These are phyloP conservation scores for Lactarius evosmus DNA, from an alignment of 768 basidiomycete species.

Conservation along the genomic window DNA sequence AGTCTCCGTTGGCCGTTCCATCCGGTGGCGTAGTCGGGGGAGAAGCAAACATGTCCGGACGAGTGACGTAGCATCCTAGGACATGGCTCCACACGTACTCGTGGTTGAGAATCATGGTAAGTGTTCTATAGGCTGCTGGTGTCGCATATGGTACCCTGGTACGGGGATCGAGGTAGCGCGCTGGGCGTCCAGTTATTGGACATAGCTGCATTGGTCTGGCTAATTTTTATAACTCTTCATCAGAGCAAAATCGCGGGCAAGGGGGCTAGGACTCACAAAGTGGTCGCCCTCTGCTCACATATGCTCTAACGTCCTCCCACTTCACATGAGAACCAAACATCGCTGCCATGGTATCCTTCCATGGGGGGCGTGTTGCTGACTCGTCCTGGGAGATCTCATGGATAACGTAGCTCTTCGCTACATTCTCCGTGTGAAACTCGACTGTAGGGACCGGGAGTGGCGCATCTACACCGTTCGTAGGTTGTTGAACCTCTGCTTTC, in stretches of 20 bases:
- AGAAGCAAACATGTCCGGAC: neutral
- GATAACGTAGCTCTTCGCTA: constrained; percentile 67
- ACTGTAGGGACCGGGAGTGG: neutral
- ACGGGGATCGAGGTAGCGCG: constrained; percentile 76
- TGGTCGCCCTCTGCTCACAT: constrained; percentile 61
- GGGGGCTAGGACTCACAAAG: constrained; percentile 43
- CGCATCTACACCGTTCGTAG: neutral
- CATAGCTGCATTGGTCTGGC: constrained; percentile 67
- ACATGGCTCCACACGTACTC: constrained; percentile 62
- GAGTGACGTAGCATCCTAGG: constrained; percentile 44
- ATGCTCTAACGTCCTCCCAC: constrained; percentile 73
- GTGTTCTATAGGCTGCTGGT: constrained; percentile 56
- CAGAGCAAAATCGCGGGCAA: constrained; percentile 8
- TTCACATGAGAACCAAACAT: constrained; percentile 83
- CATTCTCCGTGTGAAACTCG: constrained; percentile 40
- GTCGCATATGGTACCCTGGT: constrained; percentile 80
- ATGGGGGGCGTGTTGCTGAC: constrained; percentile 49
- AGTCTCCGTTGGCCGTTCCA: neutral
- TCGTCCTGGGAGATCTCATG: constrained; percentile 56
- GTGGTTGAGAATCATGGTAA: constrained; percentile 61
- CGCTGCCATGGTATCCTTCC: constrained; percentile 73
- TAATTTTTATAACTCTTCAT: constrained; percentile 31
- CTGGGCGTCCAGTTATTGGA: constrained; percentile 73
- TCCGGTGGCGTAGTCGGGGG: neutral
- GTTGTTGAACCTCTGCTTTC: neutral